Percentiles rank a stretch among this genome's conserved stretches.
These are phyloP conservation scores for Blastobotrys terrestris DNA, from an alignment of 805 yeast species.

Conservation along the genomic window DNA sequence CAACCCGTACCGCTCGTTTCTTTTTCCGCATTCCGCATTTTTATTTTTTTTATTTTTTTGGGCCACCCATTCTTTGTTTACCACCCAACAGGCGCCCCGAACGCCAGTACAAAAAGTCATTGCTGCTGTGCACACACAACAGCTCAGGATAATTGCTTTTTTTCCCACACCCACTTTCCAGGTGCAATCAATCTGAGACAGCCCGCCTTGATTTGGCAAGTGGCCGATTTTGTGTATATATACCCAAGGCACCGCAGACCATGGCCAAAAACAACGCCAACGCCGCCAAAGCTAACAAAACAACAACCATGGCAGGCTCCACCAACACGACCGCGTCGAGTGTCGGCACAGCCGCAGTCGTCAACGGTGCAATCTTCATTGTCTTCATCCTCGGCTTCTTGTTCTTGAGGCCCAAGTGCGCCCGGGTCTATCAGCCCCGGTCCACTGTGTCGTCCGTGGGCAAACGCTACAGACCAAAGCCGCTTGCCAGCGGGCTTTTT, in stretches of 20 bases:
- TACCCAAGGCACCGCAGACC: background rate
- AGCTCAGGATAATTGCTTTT: background rate
- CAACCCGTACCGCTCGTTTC: background rate
- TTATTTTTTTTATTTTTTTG: background rate
- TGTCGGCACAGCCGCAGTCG: constrained; percentile 39
- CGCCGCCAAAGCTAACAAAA: background rate
- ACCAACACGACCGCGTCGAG: background rate
- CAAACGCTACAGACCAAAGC: constrained; percentile 48
- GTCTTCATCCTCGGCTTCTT: constrained; percentile 64
- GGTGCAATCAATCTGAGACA: too few species aligned
- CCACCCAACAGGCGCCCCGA: too few species aligned
- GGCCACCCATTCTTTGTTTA: background rate
- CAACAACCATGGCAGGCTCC: background rate
- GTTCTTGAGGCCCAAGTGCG: constrained; percentile 56
- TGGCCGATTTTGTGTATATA: background rate
- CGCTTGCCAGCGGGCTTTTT: constrained; percentile 61
- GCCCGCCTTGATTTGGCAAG: background rate
- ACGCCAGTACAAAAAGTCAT: too few species aligned
- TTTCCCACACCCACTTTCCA: too few species aligned
- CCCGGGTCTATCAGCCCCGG: constrained; percentile 80
- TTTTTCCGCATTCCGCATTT: background rate
- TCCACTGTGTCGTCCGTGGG: constrained; percentile 54
- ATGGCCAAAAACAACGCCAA: background rate
- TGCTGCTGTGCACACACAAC: too few species aligned
- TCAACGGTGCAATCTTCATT: constrained; percentile 66